These are phyloP conservation scores for Cordyceps farinosa DNA, from an alignment of 2,329 filamentous ascomycete species.

Conservation along the genomic window DNA sequence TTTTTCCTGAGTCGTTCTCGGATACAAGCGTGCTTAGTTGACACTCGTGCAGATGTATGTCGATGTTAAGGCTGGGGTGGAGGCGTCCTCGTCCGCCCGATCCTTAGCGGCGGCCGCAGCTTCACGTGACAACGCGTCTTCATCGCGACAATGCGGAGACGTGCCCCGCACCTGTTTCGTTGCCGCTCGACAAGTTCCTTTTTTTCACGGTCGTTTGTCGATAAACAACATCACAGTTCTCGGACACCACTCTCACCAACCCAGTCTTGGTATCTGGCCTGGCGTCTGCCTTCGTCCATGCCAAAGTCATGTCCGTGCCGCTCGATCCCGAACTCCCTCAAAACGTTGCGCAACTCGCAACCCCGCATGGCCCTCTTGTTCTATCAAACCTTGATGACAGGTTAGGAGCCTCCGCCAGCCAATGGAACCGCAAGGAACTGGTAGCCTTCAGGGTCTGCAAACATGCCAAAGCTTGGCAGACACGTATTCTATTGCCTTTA, in stretches of 20 bases:
- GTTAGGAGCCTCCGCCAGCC: slow-evolving; percentile 5
- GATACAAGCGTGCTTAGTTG: background rate
- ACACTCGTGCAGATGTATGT: too few relatives aligned
- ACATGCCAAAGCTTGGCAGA: background rate
- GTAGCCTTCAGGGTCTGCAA: background rate
- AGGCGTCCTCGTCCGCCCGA: background rate
- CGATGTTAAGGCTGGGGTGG: background rate
- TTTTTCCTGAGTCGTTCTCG: background rate
- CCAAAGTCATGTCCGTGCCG: background rate
- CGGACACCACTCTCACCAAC: background rate
- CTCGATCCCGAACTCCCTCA: background rate
- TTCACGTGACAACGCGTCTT: background rate
- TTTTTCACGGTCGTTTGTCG: background rate
- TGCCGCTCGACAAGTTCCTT: background rate
- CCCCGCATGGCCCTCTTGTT: background rate
- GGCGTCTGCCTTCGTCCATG: background rate
- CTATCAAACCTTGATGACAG: slow-evolving; percentile 3
- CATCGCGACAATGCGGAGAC: background rate
- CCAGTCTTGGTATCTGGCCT: background rate
- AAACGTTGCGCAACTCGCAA: background rate
- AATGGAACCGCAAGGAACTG: background rate
- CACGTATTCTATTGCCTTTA: background rate
- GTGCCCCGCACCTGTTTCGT: background rate
- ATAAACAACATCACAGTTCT: background rate
- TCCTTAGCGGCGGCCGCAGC: background rate